phyloP scores from a whole-genome alignment of 1,284 basidiomycete species.

The Puccinia horiana region DNA sequence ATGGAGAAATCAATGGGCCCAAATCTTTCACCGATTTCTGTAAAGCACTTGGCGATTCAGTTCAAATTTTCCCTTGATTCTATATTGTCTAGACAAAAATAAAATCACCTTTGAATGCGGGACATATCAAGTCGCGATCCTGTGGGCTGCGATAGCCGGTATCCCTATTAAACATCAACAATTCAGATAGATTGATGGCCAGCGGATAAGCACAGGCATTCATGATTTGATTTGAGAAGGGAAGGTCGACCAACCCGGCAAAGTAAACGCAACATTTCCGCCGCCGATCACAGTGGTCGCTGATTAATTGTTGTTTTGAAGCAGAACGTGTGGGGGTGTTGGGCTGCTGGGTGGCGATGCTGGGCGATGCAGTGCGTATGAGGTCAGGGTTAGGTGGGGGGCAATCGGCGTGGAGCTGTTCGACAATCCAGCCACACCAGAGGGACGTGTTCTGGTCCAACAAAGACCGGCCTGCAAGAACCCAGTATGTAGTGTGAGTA shows the following conservation, averaged over 20 bases:
- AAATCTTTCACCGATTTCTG: constrained; percentile 54
- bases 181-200: not conserved
- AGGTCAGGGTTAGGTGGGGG: not conserved
- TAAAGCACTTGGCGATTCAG: not conserved
- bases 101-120: constrained; percentile 52
- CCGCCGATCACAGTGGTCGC: not conserved
- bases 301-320: not conserved
- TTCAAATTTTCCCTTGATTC: not conserved
- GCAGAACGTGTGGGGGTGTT: not conserved
- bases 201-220: not conserved
- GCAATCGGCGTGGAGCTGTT: constrained; percentile 50
- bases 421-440: constrained; percentile 57
- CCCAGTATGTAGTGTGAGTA: not conserved
- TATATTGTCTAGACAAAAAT: not conserved
- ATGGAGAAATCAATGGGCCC: constrained; percentile 56
- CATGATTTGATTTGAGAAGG: not conserved
- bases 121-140: constrained; percentile 52
- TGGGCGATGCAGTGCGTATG: not conserved
- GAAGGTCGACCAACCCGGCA: constrained; percentile 21
- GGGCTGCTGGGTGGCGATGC: not conserved
- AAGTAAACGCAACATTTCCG: constrained; percentile 43
- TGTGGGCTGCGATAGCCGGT: constrained; percentile 54
- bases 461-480: constrained; percentile 52
- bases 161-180: constrained; percentile 51
- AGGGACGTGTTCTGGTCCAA: constrained; percentile 53